Conservation (phyloP, 345 rosid species). For the Gossypium raimondii region DNA sequence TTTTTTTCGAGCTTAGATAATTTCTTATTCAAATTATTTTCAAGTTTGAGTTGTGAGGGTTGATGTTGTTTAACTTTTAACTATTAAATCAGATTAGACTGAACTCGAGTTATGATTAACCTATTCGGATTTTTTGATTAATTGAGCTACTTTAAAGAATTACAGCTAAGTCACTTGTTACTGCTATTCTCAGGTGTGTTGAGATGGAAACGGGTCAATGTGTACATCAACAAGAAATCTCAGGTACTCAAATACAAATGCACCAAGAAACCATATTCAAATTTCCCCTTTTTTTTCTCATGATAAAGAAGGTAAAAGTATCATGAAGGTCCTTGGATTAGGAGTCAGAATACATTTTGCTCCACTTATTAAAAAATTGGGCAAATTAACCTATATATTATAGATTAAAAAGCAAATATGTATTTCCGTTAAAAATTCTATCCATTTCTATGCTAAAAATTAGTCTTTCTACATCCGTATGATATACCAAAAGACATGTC, state of each 20-base stretch:
- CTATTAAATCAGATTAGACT: neutral
- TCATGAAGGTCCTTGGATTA: accelerated
- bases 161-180: neutral
- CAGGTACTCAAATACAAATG: constrained; percentile 41
- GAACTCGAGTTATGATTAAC: neutral
- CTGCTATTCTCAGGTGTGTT: constrained; percentile 43
- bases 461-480: accelerated
- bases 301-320: no score
- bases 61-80: no score
- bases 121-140: neutral
- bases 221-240: constrained; percentile 71
- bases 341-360: no score
- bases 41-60: no score
- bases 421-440: no score
- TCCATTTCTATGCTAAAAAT: no score
- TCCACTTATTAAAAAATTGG: no score
- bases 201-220: constrained; percentile 56
- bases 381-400: accelerated
- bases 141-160: neutral
- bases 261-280: neutral
- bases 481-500: no score
- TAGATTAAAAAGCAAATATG: no score
- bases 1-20: no score
- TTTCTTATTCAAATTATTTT: no score
- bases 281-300: no score